These are phyloP conservation scores for Trypanosoma platydactyli DNA, from an alignment of 208 protist genomes.

Conservation along the genomic window DNA sequence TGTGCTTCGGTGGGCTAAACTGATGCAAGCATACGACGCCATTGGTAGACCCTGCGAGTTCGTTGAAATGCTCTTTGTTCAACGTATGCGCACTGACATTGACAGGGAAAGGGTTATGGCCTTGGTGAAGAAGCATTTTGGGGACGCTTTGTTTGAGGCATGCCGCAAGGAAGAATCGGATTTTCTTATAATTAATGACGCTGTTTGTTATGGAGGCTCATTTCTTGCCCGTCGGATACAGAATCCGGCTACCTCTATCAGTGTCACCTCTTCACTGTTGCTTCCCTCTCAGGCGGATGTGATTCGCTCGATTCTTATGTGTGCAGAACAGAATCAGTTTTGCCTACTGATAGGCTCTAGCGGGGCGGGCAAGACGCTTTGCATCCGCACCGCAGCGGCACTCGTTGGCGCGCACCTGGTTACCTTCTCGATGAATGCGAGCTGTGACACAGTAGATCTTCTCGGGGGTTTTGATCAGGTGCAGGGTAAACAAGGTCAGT, in stretches of 20 bases:
- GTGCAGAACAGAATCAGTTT: constrained; percentile 94
- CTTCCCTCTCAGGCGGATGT: constrained; percentile 67
- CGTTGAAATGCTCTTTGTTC: constrained; percentile 83
- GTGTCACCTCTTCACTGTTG: constrained; percentile 39
- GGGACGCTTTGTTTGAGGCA: constrained; percentile 6
- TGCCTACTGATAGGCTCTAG: constrained; percentile 95
- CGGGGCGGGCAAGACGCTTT: constrained; percentile 96
- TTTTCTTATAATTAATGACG: constrained; percentile 66
- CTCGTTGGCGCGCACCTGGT: constrained; percentile 91
- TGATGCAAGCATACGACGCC: constrained; percentile 76
- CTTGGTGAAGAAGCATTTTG: constrained; percentile 55
- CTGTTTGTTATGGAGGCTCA: constrained; percentile 57
- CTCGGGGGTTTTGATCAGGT: constrained; percentile 99
- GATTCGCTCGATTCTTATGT: constrained; percentile 87
- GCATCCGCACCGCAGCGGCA: constrained; percentile 92
- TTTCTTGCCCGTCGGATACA: constrained; percentile 33
- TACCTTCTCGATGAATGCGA: constrained; percentile 97
- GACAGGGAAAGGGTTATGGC: constrained; percentile 48
- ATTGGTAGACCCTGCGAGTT: constrained; percentile 52
- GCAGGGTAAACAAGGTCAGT: constrained; percentile 94
- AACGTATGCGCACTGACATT: constrained; percentile 84
- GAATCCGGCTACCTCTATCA: not conserved
- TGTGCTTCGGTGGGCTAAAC: constrained; percentile 97
- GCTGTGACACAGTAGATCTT: constrained; percentile 99
- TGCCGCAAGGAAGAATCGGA: constrained; percentile 35